These are phyloP conservation scores for Phytopythium montanum DNA, from an alignment of 352 stramenopile species.

Conservation along the genomic window DNA sequence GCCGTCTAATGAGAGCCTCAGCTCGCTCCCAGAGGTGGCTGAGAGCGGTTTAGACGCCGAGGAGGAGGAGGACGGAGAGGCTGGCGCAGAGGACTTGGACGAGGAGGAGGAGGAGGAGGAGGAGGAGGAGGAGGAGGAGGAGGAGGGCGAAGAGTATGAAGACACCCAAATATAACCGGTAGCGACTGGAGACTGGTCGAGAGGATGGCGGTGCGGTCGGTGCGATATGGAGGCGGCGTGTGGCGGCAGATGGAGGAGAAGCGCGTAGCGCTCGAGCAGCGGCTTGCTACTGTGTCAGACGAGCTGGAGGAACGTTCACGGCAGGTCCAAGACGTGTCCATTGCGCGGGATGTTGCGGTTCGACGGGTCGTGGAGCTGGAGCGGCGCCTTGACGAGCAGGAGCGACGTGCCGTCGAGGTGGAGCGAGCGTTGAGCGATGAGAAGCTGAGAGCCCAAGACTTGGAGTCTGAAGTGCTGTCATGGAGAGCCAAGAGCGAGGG, in stretches of 20 bases:
- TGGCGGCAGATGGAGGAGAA: conserved; percentile 31
- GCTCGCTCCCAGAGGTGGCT: conserved; percentile 11
- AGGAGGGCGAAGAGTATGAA: conserved; percentile 13
- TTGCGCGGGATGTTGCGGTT: neutral
- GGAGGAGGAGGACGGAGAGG: neutral
- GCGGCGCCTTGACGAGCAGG: neutral
- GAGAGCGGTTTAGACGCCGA: neutral
- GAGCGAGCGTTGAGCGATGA: neutral
- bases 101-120: conserved; percentile 24
- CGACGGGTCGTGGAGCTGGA: conserved; percentile 2
- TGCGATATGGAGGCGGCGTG: conserved; percentile 24
- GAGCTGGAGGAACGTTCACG: neutral
- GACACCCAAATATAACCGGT: conserved; percentile 8
- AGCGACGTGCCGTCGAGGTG: neutral
- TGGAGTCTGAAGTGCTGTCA: neutral
- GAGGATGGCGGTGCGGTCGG: conserved; percentile 19
- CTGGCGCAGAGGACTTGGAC: neutral
- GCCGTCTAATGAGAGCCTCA: conserved; percentile 12
- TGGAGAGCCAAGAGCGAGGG: neutral
- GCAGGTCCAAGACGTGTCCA: neutral
- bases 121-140: conserved; percentile 27
- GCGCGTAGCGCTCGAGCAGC: conserved; percentile 10
- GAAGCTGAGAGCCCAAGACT: neutral
- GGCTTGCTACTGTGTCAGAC: neutral
- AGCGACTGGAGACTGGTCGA: neutral